Evolutionary conservation across 768 basidiomycete genomes (phyloP).

Genomic region (Ramaria sp.): DNA sequence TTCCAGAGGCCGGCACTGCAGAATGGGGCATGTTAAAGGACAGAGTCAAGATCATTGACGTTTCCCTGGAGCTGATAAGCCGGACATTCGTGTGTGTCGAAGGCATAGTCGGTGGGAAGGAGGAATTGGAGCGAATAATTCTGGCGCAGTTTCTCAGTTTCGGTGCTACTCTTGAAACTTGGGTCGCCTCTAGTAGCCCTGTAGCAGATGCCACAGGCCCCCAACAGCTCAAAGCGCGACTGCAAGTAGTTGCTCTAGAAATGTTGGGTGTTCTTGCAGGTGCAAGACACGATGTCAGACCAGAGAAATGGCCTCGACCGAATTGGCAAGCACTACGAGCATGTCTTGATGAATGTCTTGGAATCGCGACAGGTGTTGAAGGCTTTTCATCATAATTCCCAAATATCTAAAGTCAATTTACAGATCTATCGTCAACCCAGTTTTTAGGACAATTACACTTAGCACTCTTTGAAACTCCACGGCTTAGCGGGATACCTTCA

Average conservation of each 20-base stretch:
- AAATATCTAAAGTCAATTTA: neutral
- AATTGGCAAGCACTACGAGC: slow-evolving; percentile 32
- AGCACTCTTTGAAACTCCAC: slow-evolving; percentile 29
- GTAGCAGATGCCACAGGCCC: slow-evolving; percentile 34
- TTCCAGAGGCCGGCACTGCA: slow-evolving; percentile 41
- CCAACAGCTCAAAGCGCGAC: slow-evolving; percentile 34
- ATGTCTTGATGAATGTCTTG: slow-evolving; percentile 31
- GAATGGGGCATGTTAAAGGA: slow-evolving; percentile 47
- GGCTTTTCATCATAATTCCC: slow-evolving; percentile 8
- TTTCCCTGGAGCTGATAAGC: slow-evolving; percentile 43
- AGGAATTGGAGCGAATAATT: slow-evolving; percentile 35
- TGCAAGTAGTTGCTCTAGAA: neutral
- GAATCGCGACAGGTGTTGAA: slow-evolving; percentile 27
- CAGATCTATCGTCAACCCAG: slow-evolving; percentile 15
- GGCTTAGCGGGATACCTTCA: slow-evolving; percentile 21
- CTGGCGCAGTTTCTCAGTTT: slow-evolving; percentile 43
- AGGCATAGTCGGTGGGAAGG: slow-evolving; percentile 35
- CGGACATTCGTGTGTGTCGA: slow-evolving; percentile 39
- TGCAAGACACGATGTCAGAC: neutral
- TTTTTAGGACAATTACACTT: slow-evolving; percentile 28
- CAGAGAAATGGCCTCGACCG: slow-evolving; percentile 16
- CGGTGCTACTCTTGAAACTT: slow-evolving; percentile 44
- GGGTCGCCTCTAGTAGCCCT: slow-evolving; percentile 36
- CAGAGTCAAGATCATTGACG: slow-evolving; percentile 42
- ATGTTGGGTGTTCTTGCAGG: slow-evolving; percentile 6